Percentiles rank a stretch among this genome's conserved stretches.
Evolutionary conservation across 352 stramenopile genomes (phyloP).

Genomic region (Globisporangium sylvaticum): DNA sequence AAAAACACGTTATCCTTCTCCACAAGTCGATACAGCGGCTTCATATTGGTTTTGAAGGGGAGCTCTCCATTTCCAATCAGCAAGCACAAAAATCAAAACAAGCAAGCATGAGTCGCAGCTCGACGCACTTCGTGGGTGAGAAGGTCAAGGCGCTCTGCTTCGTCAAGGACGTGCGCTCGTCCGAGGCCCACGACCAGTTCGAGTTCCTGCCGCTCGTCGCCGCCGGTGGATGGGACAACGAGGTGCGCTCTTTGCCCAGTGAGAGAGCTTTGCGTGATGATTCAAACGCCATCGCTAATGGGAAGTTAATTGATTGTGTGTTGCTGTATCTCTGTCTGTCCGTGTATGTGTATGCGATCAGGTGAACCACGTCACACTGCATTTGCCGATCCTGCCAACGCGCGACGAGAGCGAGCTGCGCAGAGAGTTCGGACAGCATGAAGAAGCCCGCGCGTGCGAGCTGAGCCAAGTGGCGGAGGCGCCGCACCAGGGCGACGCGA

Average conservation of each 20-base stretch:
- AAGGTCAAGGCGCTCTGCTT: constrained; percentile 61
- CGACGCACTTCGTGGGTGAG: constrained; percentile 64
- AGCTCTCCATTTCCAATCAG: constrained; percentile 4
- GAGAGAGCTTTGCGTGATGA: not conserved
- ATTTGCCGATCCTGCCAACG: constrained; percentile 41
- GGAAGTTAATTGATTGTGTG: not conserved
- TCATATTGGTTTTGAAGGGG: not conserved
- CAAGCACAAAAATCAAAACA: not conserved
- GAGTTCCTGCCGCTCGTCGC: constrained; percentile 54
- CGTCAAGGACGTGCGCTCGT: constrained; percentile 49
- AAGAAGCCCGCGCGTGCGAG: constrained; percentile 27
- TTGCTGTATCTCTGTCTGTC: not conserved
- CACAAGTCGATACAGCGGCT: not conserved
- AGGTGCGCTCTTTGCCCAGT: constrained; percentile 19
- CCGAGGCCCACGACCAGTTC: constrained; percentile 26
- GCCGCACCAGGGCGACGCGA: constrained; percentile 56
- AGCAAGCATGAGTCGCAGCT: constrained; percentile 22
- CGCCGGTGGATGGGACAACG: constrained; percentile 51
- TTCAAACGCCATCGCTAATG: not conserved
- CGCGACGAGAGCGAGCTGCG: constrained; percentile 42
- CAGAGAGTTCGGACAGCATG: constrained; percentile 30
- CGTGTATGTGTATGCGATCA: constrained; percentile 3
- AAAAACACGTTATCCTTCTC: not conserved
- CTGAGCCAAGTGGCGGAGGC: constrained; percentile 41
- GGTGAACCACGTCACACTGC: constrained; percentile 50